Base-by-base conservation (phyloP, 331 rosid genomes). In the Phaseolus coccineus region DNA sequence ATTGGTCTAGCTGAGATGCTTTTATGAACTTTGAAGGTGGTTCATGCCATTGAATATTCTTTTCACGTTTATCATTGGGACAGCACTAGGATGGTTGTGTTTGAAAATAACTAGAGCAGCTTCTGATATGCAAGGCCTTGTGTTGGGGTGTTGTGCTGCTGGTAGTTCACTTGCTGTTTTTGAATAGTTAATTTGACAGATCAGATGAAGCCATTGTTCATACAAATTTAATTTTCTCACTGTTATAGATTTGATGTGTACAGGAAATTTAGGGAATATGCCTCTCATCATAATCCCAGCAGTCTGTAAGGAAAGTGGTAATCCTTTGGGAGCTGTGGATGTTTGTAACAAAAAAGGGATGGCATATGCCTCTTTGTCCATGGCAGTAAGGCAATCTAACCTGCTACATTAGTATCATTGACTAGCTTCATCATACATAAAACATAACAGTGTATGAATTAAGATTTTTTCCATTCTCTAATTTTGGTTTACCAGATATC, bases 41-140 rank as follows among this genome's bases (percentile, higher is more conserved):
- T 85, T 85, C 74, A 79, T 85, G 89, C 84, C 82, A 4, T 10
- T 85, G 48, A 85, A 82, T 46, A 40, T 85, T 73, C 82, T 82
- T 71, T 57, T 85, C 51, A 76, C 84, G 10, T 85, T 79, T 22
- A 8, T 74, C 19, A 3, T 69, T 40, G 86, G 88, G 14, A 25
- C 88, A 46, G 64, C 79, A 15, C 73, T 85, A 31, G 84, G 86
- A 63, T 85, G 84, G 88, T 35, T 79, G 53, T 39, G 82, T 7
- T 27, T 74, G 8, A 79, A 85, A 64, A 69, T 82, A 35, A 63
- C 86, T 6, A 82, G 59, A 74, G 78, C 80, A 55, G 77, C 86
- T 46, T 64, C 12, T 15, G 56, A 82, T 55, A 42, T 85, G 48
- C 82, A 58, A 46, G 81, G 88, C 73, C 84, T 85, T 69, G 76